Evolutionary conservation across 192 early-diverging fungal species (phyloP).

Genomic region (Coemansia sp.): DNA sequence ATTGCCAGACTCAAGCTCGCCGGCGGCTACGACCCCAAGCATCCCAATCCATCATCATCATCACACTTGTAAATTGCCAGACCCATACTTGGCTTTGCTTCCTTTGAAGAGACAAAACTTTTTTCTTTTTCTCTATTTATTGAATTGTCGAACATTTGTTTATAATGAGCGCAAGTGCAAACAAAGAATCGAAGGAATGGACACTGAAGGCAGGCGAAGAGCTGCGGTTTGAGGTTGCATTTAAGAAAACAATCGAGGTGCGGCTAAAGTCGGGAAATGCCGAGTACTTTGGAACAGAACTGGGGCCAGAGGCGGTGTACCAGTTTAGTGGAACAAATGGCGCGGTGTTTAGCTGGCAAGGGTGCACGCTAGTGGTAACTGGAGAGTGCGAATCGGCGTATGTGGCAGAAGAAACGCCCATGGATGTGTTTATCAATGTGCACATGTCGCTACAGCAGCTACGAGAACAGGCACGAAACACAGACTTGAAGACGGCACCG

Average conservation of each 20-base stretch:
- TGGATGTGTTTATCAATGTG: constrained; percentile 83
- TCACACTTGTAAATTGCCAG: too few species aligned
- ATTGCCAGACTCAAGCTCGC: too few species aligned
- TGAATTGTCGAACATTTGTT: neutral
- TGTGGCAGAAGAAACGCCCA: constrained; percentile 93
- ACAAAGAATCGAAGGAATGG: constrained; percentile 55
- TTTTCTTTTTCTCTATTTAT: too few species aligned
- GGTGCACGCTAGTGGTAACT: constrained; percentile 64
- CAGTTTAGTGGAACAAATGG: constrained; percentile 80
- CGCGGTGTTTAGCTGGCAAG: constrained; percentile 91
- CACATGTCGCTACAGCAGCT: constrained; percentile 85
- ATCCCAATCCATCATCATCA: too few species aligned
- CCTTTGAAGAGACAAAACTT: too few species aligned
- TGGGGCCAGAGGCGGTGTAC: constrained; percentile 77
- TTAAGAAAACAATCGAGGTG: constrained; percentile 58
- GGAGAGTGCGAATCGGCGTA: constrained; percentile 80
- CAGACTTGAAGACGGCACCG: constrained; percentile 20
- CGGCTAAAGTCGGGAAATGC: constrained; percentile 69
- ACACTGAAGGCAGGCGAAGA: constrained; percentile 76
- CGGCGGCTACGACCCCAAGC: too few species aligned
- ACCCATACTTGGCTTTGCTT: too few species aligned
- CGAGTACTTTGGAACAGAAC: constrained; percentile 94
- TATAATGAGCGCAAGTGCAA: constrained; percentile 3
- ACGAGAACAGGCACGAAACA: constrained; percentile 43
- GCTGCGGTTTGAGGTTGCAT: constrained; percentile 89